Evolutionary conservation across 768 basidiomycete genomes (phyloP).

Genomic region (Exsudoporus frostii): DNA sequence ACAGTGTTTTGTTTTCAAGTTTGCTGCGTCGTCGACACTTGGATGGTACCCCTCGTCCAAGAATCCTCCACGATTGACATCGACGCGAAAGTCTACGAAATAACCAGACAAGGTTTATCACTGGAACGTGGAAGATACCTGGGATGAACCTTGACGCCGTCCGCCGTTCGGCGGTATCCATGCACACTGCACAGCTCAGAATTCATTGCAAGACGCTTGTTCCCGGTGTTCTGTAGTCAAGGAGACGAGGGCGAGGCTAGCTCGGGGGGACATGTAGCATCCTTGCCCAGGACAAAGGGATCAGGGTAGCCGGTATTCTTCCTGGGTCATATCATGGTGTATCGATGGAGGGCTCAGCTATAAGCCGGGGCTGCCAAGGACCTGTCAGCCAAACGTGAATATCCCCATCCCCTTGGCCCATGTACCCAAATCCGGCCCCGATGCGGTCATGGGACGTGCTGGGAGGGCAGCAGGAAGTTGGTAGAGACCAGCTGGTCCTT

Average conservation of each 20-base stretch:
- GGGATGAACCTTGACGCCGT: too few relatives aligned
- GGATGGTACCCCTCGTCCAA: too few relatives aligned
- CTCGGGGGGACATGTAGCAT: too few relatives aligned
- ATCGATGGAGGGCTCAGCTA: neutral
- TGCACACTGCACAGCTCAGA: too few relatives aligned
- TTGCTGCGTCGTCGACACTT: neutral
- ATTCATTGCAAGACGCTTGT: too few relatives aligned
- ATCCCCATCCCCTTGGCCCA: neutral
- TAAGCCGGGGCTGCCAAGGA: neutral
- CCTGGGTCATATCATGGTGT: neutral
- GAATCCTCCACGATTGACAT: too few relatives aligned
- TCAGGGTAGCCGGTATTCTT: neutral
- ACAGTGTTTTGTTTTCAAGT: too few relatives aligned
- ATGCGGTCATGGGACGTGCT: neutral
- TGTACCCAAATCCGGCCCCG: neutral
- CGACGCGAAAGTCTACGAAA: too few relatives aligned
- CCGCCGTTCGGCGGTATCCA: too few relatives aligned
- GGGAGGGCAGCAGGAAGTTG: neutral
- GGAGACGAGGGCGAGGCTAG: neutral
- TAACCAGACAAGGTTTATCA: too few relatives aligned
- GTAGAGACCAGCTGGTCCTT: neutral
- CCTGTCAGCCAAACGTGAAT: neutral
- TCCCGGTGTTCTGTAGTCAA: too few relatives aligned
- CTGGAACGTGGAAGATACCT: too few relatives aligned
- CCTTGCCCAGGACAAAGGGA: neutral